Base-by-base conservation (phyloP, 257 asterid species). In the Solanum virginianum region DNA sequence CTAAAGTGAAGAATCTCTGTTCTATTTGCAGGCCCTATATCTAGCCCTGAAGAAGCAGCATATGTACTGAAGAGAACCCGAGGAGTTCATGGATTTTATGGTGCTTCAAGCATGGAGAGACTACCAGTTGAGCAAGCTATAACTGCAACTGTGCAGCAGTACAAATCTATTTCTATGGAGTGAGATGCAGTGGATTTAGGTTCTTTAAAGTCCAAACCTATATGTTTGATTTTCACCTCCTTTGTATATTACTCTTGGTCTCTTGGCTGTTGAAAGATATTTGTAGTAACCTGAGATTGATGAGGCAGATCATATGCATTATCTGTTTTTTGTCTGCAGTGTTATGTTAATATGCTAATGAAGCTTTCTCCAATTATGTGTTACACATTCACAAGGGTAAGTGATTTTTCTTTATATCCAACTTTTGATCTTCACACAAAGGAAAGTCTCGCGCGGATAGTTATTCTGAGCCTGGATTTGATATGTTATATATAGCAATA, bases 21-120 rank as follows among this genome's bases (percentile, higher is more conserved):
- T 41, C 80, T 43, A 85, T 84, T 86, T 89, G 32, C 91, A 94
- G 98, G 98, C 66, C 97, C 98, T 57, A 94, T 96, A 90, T 95
- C 97, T 66, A 90, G 93, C 56, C 97, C 97, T 24, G 63, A 87
- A 55, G 98, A 94, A 80, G 97, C 99, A 66, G 98, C 94, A 84
- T 90, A 92, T 89, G 95, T 96, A 55, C 90, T 96, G 88, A 94
- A 93, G 92, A 92, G 93, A 91, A 94, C 98, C 32, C 85, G 85
- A 75, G 98, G 97, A 86, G 99, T 96, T 53, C 97, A 96, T 87
- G 99, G 99, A 81, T 96, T 96, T 89, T 96, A 96, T 41, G 98
- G 99, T 9, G 98, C 99, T 24, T 96, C 99, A 62, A 96, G 99
- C 85, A 88, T 96, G 92, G 99, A 96, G 92, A 95, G 99, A 90